A percentile compares a stretch with the other conserved stretches of the same genome.
Evolutionary conservation across 345 rosid species (phyloP).

Genomic region (Eucalyptus caleyi): DNA sequence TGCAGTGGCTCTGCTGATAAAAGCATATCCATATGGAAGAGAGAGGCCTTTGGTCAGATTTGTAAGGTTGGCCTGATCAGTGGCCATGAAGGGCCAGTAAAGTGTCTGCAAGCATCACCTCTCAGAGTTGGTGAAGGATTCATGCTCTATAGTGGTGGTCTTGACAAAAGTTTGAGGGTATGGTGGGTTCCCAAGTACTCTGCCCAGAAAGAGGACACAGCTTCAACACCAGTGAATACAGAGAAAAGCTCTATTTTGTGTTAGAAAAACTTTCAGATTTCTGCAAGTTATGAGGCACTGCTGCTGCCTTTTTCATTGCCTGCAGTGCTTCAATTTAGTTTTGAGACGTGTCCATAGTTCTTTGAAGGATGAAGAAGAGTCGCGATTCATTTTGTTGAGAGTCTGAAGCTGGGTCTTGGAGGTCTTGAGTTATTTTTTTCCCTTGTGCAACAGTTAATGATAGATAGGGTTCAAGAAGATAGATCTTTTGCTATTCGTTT

Average conservation of each 20-base stretch:
- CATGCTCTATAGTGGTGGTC: slow-evolving; percentile 88
- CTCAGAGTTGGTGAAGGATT: slow-evolving; percentile 47
- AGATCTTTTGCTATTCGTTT: neutral
- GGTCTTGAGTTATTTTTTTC: neutral
- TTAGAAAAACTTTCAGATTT: neutral
- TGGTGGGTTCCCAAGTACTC: slow-evolving; percentile 73
- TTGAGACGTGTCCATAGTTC: neutral
- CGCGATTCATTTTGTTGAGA: neutral
- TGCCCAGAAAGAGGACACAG: neutral
- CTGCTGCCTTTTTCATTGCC: neutral
- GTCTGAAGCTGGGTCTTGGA: neutral
- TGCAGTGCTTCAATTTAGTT: neutral
- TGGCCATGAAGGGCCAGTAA: slow-evolving; percentile 89
- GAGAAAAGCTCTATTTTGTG: neutral
- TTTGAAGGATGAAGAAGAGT: neutral
- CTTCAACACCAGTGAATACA: neutral
- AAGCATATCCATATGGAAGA: slow-evolving; percentile 76
- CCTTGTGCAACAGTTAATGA: neutral
- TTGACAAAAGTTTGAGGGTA: slow-evolving; percentile 79
- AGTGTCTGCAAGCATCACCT: slow-evolving; percentile 74
- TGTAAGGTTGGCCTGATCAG: slow-evolving; percentile 38
- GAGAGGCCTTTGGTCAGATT: slow-evolving; percentile 36
- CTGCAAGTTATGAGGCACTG: neutral
- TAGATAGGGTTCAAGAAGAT: neutral
- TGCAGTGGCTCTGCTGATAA: slow-evolving; percentile 89